Base-by-base conservation (phyloP, 495 filamentous ascomycete genomes). In the Neurospora tetraspora region DNA sequence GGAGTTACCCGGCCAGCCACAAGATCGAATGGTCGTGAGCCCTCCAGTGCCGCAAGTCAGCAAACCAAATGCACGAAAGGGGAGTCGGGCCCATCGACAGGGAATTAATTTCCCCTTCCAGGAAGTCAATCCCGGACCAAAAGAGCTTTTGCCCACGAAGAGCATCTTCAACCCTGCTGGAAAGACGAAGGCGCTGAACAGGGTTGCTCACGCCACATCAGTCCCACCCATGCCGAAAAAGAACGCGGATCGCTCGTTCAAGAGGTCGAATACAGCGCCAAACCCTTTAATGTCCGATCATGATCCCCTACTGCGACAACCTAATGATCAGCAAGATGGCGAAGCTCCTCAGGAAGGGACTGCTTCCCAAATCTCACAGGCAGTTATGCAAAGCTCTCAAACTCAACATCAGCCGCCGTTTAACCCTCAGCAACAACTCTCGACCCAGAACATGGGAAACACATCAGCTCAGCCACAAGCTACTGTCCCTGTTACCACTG, bases 91-190 rank as follows among this genome's bases (percentile, higher is more conserved):
- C 6, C 73, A 70, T 10, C 69, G 40, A 68, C 23, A 74, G 5
- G 72, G 34, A 38, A 74, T 77, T 39, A 83, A 75, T 40, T 78
- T 82, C 20, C 84, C 77, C 70, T 84, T 80, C 70, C 81, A 79
- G 69, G 82, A 78, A 72, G 82, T 74, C 72, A 84, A 73, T 71
- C 86, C 79, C 71, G 81, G 77, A 71, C 83, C 81, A 72, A 85
- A 78, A 70, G 86, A 78, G 73, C 79, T 83, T 69, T 71, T 85
- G 37, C 84, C 84, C 16, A 80, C 79, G n/a, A 84, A 79, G 27
- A 85, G 82, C 71, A 76, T 85, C 20, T 84, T 83, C 75, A 84
- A 84, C 31, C 83, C 78, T 23, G 72, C 75, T 31, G 80, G 77
- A 5, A 78, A 77, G 39, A 71, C 71, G 10, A 79, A 77, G 71